Base-by-base conservation (phyloP, 345 rosid species). In the Eucalyptus rudis region DNA sequence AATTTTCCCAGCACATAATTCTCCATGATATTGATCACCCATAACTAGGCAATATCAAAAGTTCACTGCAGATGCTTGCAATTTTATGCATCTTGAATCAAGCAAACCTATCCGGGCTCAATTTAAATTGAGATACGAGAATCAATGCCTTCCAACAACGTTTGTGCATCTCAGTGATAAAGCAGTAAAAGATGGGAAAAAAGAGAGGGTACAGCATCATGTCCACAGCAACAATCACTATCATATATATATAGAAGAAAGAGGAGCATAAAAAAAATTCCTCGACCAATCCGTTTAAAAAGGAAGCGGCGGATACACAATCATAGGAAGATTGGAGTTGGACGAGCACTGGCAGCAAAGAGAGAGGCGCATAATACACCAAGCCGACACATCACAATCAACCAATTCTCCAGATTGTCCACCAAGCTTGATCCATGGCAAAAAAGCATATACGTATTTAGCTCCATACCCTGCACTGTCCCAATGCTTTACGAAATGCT, bases 401-500 rank as follows among this genome's bases (percentile, higher is more conserved):
- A 13, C 79, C 22, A 66, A 14, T 66, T 66, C 79, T 66, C 40
- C 79, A 66, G 22, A 66, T 31, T 31, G 79, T 66, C 79, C 40
- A 31, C 40, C 16, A 66, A 66, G 79, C 79, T 66, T 27, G 43
- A 66, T 31, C 79, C 31, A 66, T 66, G 79, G 79, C 79, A 3
- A 66, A 13, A 66, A 66, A 31, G 11, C 22, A 66, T 31, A 66
- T 4, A 15, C 79, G 3, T 31, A 31, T 31, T 66, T 31, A 66
- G 79, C 79, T 66, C 79, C 79, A 31, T 31, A 66, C 40, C 56
- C 22, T 52, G 56, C 56, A 52, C 22, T 52, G 56, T 52, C 56
- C 56, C 40, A 9, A 31, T 17, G 79, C 33, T 71, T 91, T 94
- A 96, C 10, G 98, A 93, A 90, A 97, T 94, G 93, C 96, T 95